Evolutionary conservation across 139 green algal species (phyloP).

Genomic region (Haematococcus lacustris): DNA sequence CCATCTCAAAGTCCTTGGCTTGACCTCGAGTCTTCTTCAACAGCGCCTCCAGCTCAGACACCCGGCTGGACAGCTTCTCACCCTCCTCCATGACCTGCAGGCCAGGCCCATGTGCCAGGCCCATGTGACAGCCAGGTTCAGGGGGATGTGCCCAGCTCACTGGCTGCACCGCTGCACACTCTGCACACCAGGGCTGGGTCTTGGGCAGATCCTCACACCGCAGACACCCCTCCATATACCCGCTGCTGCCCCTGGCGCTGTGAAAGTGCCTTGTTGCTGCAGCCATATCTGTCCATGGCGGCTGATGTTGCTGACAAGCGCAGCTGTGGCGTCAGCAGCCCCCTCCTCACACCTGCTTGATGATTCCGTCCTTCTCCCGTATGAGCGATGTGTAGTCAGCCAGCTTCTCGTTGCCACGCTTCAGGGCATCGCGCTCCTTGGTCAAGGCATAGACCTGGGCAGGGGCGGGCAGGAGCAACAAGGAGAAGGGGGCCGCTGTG

Average conservation of each 20-base stretch:
- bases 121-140: not conserved
- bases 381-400: conserved; percentile 56
- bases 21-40: conserved; percentile 67
- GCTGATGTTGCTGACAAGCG: too few relatives aligned
- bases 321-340: not conserved
- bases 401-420: conserved; percentile 61
- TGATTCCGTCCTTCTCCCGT: conserved; percentile 90
- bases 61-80: conserved; percentile 68
- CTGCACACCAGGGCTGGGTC: not conserved
- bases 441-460: conserved; percentile 77
- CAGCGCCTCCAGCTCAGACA: conserved; percentile 62
- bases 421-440: conserved; percentile 88
- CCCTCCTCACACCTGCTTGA: conserved; percentile 57
- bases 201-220: not conserved
- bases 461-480: not conserved
- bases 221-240: not conserved
- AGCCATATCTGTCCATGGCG: not conserved
- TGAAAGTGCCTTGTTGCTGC: not conserved
- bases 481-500: too few relatives aligned
- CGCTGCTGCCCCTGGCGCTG: not conserved
- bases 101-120: not conserved
- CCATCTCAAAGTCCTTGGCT: conserved; percentile 18
- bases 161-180: not conserved
- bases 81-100: conserved; percentile 56
- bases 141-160: too few relatives aligned